Conservation (phyloP, 2,329 filamentous ascomycete genomes). For the Exophiala calicioides region DNA sequence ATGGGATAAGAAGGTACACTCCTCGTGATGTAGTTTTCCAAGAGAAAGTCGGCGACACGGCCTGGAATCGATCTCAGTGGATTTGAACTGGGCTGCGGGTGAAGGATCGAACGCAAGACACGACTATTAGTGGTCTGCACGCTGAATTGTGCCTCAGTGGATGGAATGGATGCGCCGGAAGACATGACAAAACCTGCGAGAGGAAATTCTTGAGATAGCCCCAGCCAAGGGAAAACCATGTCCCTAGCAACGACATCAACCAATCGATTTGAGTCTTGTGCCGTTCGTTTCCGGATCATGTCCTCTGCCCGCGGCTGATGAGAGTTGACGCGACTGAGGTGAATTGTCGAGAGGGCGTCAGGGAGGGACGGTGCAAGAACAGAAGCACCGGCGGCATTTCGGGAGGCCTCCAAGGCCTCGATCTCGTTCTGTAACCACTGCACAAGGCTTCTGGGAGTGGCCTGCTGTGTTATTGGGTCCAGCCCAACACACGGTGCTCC, state of each 20-base stretch:
- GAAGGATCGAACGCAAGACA: slow-evolving; percentile 3
- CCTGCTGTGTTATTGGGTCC: no score
- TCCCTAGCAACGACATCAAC: neutral
- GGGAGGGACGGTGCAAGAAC: neutral
- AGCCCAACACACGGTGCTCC: neutral
- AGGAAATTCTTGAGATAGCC: slow-evolving; percentile 1
- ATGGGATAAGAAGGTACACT: slow-evolving; percentile 5
- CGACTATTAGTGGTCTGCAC: neutral
- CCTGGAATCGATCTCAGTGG: slow-evolving; percentile 4
- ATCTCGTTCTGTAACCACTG: slow-evolving; percentile 4
- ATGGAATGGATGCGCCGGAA: neutral
- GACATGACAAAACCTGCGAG: slow-evolving; percentile 6
- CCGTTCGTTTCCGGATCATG: no score
- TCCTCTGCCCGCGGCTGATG: no score
- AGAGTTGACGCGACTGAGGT: neutral
- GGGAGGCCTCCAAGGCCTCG: neutral
- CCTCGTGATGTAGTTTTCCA: slow-evolving; percentile 7
- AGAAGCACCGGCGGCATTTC: no score
- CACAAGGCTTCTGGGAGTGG: slow-evolving; percentile 6
- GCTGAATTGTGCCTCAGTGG: neutral
- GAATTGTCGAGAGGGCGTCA: neutral
- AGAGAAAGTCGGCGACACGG: slow-evolving; percentile 8
- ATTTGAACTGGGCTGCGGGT: neutral
- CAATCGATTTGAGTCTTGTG: no score
- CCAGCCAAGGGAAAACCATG: slow-evolving; percentile 1